Conservation (phyloP, 768 basidiomycete species). For the Xerocomus spinulosus region DNA sequence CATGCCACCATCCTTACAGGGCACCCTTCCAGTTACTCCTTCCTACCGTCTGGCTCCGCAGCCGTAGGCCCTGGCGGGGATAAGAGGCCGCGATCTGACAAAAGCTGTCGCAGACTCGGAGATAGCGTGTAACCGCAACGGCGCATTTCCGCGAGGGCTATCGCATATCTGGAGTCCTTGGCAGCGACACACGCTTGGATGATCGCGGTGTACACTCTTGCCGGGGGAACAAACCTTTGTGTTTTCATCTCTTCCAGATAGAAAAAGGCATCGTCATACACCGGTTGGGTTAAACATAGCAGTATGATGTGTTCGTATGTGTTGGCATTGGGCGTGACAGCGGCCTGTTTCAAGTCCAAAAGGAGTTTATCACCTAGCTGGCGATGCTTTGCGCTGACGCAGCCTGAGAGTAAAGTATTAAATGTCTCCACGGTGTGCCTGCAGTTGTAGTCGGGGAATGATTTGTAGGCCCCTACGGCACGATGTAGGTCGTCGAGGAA, state of each 20-base stretch:
- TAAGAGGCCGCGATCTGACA: slow-evolving; percentile 20
- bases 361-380: slow-evolving; percentile 66
- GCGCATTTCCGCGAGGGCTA: slow-evolving; percentile 70
- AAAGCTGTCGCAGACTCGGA: slow-evolving; percentile 27
- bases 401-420: slow-evolving; percentile 65
- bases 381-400: slow-evolving; percentile 53
- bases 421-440: slow-evolving; percentile 60
- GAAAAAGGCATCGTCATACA: slow-evolving; percentile 84
- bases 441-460: slow-evolving; percentile 50
- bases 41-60: background rate
- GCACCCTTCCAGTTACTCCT: background rate
- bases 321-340: slow-evolving; percentile 49
- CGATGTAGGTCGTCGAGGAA: slow-evolving; percentile 64
- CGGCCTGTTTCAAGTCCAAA: slow-evolving; percentile 56
- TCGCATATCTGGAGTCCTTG: slow-evolving; percentile 56
- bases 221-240: slow-evolving; percentile 49
- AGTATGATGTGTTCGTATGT: slow-evolving; percentile 67
- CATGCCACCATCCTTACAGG: background rate
- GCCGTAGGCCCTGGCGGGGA: background rate
- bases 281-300: slow-evolving; percentile 64
- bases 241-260: slow-evolving; percentile 88
- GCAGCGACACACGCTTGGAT: slow-evolving; percentile 51
- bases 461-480: slow-evolving; percentile 72
- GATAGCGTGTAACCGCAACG: slow-evolving; percentile 50
- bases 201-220: slow-evolving; percentile 54